Base-by-base conservation (phyloP, 106 monocot species). In the Dioscorea alata region DNA sequence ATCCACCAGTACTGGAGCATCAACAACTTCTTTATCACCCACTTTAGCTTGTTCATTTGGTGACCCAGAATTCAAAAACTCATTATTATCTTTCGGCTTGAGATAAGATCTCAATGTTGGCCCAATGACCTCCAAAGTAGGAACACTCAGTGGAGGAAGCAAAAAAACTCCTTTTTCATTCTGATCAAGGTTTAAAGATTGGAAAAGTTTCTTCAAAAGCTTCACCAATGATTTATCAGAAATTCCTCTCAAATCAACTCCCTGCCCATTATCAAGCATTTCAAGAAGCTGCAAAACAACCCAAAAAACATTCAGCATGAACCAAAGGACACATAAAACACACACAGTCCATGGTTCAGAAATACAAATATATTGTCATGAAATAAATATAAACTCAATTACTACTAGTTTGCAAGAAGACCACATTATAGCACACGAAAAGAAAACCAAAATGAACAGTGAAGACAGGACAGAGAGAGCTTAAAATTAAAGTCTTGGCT, bases 221-320 rank as follows among this genome's bases (percentile, higher is more conserved):
- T 77, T 88, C 28, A 71, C 85, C 70, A 99, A 67, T 12, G 73
- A 60, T 56, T 75, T 83, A 63, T 93, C 71, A 6, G 85, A 81
- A 80, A 99, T 79, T 65, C 83, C 93, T 16, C 78, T 72, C 13
- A 93, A 61, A 75, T 93, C 85, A 75, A 93, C 93, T 68, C 87
- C 93, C 66, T 99, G 83, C 5, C 99, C 93, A 80, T 63, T 86
- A 60, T 99, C 99, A 73, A 99, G 71, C 85, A 93, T 83, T 85
- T 93, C 69, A 48, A 93, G 82, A 75, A 99, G 84, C 99, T 99
- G 82, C 57, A 65, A 13, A 22, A 18, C 21, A 13, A 67, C 8
- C 4, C 67, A 49, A 13, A 23, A 67, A 22, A 51, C 32, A 24
- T 48, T 49, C 2, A 15, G 13, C 16, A 33, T 10, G 32, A 9